phyloP scores from a whole-genome alignment of 805 yeast species.

The Komagataella phaffii region DNA sequence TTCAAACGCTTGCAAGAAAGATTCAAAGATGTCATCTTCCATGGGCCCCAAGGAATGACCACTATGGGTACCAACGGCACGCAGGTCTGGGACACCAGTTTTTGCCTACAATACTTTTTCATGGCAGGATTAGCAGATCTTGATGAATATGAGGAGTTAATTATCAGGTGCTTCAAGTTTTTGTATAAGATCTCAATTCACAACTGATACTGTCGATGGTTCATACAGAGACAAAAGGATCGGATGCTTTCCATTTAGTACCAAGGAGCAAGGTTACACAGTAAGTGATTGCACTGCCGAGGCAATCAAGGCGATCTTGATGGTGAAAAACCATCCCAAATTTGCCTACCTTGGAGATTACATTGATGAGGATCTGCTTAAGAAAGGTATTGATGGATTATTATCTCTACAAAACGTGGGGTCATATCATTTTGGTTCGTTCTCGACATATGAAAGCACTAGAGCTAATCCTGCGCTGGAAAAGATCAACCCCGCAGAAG shows the following conservation, averaged over 20 bases:
- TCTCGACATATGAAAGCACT: conserved; percentile 81
- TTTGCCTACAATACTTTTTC: conserved; percentile 73
- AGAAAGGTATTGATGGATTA: conserved; percentile 65
- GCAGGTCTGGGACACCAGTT: conserved; percentile 95
- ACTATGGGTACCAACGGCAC: conserved; percentile 97
- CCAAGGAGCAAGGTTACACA: conserved; percentile 91
- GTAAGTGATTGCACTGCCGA: conserved; percentile 97
- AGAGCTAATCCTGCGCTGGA: conserved; percentile 73
- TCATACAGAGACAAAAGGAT: conserved; percentile 70
- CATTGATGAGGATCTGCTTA: conserved; percentile 39
- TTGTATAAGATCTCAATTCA: conserved; percentile 76
- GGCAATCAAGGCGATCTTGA: conserved; percentile 81
- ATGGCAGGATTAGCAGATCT: conserved; percentile 65
- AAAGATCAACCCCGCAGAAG: conserved; percentile 87
- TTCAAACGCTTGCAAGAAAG: conserved; percentile 43
- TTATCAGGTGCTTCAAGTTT: conserved; percentile 57
- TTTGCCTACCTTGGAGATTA: conserved; percentile 24
- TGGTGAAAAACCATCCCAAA: conserved; percentile 62
- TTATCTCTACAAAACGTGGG: conserved; percentile 69
- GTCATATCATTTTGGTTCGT: conserved; percentile 75
- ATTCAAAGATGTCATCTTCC: conserved; percentile 65
- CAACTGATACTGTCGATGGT: conserved; percentile 62
- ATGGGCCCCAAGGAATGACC: conserved; percentile 84
- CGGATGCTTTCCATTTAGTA: conserved; percentile 96
- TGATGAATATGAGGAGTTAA: conserved; percentile 50